Percentiles rank a stretch among this genome's conserved stretches.
Evolutionary conservation across 192 early-diverging fungal species (phyloP).

Genomic region (Diversispora eburnea): DNA sequence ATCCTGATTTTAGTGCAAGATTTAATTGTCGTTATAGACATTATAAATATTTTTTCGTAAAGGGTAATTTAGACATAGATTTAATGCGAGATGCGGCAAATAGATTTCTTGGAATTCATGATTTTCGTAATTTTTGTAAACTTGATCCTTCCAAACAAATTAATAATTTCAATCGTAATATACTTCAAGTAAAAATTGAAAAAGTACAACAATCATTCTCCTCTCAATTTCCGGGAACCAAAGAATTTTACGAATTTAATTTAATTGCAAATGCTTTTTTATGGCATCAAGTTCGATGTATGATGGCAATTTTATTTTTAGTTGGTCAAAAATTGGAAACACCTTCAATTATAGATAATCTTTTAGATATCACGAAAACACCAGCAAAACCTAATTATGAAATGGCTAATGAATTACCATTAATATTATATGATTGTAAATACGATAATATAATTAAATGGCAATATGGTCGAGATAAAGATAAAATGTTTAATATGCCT

Average conservation of each 20-base stretch:
- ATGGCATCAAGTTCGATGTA: conserved; percentile 98
- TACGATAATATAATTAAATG: conserved; percentile 60
- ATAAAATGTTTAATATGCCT: conserved; percentile 30
- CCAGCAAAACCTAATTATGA: conserved; percentile 82
- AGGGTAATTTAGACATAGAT: conserved; percentile 63
- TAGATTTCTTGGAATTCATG: conserved; percentile 74
- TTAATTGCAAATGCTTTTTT: conserved; percentile 87
- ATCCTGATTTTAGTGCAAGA: conserved; percentile 75
- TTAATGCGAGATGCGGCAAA: conserved; percentile 72
- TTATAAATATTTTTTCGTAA: conserved; percentile 91
- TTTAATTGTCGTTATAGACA: conserved; percentile 78
- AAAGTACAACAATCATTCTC: background rate
- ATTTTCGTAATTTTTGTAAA: conserved; percentile 96
- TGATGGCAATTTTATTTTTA: conserved; percentile 87
- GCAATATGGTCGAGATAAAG: conserved; percentile 50
- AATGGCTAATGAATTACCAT: conserved; percentile 86
- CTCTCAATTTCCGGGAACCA: conserved; percentile 22
- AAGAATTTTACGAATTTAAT: conserved; percentile 65
- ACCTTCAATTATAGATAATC: conserved; percentile 59
- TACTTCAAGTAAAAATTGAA: conserved; percentile 40
- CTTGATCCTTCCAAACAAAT: conserved; percentile 85
- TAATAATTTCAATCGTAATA: conserved; percentile 69
- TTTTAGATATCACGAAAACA: conserved; percentile 65
- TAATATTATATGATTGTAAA: conserved; percentile 85
- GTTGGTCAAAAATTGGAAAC: conserved; percentile 78